phyloP scores from a whole-genome alignment of 163 green algal species.

The Scenedesmus sp. region DNA sequence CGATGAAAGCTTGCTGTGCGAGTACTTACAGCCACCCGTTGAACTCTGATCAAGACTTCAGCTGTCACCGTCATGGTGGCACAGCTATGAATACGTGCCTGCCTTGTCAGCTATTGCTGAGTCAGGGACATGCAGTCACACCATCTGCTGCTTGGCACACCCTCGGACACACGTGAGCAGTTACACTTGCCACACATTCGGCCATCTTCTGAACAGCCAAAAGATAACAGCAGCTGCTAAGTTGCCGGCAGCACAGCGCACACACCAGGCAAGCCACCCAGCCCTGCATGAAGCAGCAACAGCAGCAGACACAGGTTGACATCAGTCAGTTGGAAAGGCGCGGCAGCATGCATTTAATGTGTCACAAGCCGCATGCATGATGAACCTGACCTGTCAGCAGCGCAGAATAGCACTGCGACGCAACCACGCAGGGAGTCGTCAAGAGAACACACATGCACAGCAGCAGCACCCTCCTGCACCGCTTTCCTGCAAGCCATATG shows the following conservation, averaged over 20 bases:
- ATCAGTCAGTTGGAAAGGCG: background rate
- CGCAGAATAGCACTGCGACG: too few relatives aligned
- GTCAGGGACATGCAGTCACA: background rate
- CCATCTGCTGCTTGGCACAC: background rate
- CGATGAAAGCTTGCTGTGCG: too few relatives aligned
- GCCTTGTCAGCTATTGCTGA: constrained; percentile 5
- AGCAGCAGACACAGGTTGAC: background rate
- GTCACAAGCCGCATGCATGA: background rate
- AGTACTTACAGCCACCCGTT: background rate
- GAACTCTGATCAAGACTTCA: background rate
- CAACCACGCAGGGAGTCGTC: too few relatives aligned
- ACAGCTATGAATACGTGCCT: background rate
- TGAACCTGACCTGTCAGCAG: too few relatives aligned
- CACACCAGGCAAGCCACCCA: background rate
- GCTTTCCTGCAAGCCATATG: too few relatives aligned
- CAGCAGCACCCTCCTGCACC: too few relatives aligned
- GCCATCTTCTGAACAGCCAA: background rate
- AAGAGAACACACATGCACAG: too few relatives aligned
- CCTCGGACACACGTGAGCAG: background rate
- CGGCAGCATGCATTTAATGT: background rate
- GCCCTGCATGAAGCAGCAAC: background rate
- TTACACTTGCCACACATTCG: background rate
- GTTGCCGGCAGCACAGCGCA: background rate
- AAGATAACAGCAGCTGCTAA: background rate
- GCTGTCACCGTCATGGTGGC: background rate